Conservation (phyloP, 1,139 yeast species). For the Yamadazyma trypodendri region DNA sequence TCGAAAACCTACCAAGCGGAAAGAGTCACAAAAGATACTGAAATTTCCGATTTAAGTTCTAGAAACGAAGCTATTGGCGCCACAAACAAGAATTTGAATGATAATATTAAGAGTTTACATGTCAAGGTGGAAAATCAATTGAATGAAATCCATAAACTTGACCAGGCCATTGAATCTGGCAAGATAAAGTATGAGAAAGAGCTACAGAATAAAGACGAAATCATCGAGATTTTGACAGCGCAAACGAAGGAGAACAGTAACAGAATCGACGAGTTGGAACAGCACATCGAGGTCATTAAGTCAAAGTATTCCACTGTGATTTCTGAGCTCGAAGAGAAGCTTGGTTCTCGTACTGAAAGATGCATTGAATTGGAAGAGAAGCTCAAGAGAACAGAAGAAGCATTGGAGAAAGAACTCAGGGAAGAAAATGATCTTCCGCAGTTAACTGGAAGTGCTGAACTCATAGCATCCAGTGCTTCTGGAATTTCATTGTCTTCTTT, state of each 20-base stretch:
- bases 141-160: conserved; percentile 32
- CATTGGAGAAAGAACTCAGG: conserved; percentile 39
- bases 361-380: conserved; percentile 34
- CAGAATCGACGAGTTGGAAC: conserved; percentile 51
- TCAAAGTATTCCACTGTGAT: conserved; percentile 33
- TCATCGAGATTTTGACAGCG: conserved; percentile 56
- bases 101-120: conserved; percentile 18
- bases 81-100: conserved; percentile 19
- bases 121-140: conserved; percentile 46
- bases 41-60: conserved; percentile 27
- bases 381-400: conserved; percentile 41
- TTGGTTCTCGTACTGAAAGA: conserved; percentile 34
- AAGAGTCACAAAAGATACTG: conserved; percentile 27
- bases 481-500: conserved; percentile 68
- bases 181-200: conserved; percentile 63
- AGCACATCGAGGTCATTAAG: conserved; percentile 41
- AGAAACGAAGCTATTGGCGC: conserved; percentile 25
- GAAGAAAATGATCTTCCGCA: conserved; percentile 42
- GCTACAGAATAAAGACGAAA: conserved; percentile 60
- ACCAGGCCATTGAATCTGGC: conserved; percentile 24
- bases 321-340: conserved; percentile 20
- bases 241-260: conserved; percentile 47
- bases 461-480: conserved; percentile 46
- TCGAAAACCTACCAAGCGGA: conserved; percentile 42
- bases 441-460: conserved; percentile 36